Percentiles rank a stretch among this genome's conserved stretches.
Conservation (phyloP, 2,329 filamentous ascomycete genomes). For the Diaporthe ilicicola region DNA sequence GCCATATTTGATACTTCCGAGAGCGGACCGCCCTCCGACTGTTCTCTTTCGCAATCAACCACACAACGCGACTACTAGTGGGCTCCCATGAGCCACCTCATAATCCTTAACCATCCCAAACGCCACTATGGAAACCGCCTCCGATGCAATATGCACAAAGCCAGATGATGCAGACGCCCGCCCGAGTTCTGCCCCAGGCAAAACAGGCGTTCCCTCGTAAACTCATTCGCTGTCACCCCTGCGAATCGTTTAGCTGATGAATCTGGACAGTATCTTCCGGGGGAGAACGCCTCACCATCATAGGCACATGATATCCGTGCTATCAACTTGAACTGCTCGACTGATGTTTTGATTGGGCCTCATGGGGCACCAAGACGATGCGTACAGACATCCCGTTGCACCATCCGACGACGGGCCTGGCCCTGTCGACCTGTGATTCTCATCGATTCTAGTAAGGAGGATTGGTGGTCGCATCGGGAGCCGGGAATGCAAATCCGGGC, state of each 20-base stretch:
- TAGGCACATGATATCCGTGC: not conserved
- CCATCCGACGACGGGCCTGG: not conserved
- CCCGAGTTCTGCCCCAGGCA: not conserved
- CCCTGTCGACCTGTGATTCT: not conserved
- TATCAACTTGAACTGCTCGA: not conserved
- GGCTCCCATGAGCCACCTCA: not conserved
- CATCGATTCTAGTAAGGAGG: constrained; percentile 27
- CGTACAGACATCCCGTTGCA: not conserved
- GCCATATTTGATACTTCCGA: not conserved
- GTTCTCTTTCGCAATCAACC: not conserved
- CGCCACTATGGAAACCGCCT: constrained; percentile 12
- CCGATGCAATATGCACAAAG: constrained; percentile 13
- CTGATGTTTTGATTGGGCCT: not conserved
- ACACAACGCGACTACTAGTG: not conserved
- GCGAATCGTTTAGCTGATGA: not conserved
- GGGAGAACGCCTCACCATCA: not conserved
- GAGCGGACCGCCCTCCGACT: not conserved
- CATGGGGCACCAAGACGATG: not conserved
- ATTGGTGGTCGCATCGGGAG: constrained; percentile 31
- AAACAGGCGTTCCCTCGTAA: not conserved
- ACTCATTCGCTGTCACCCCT: not conserved
- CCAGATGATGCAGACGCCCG: not conserved
- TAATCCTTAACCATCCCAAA: not conserved
- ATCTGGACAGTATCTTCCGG: not conserved
- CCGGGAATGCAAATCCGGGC: constrained; percentile 52